Evolutionary conservation across 805 yeast species (phyloP).

Genomic region (Candida nitratophila): DNA sequence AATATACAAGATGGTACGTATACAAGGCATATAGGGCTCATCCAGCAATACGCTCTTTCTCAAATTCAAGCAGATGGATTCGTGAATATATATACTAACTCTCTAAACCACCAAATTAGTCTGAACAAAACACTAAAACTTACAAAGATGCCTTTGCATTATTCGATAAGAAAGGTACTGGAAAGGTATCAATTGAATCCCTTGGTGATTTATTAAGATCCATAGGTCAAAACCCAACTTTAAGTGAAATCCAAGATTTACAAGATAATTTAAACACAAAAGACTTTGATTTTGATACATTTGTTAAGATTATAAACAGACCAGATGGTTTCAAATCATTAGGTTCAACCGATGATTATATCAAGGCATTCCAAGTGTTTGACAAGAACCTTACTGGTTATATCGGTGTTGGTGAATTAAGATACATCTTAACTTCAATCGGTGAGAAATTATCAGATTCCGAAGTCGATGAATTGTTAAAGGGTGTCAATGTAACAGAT

Average conservation of each 20-base stretch:
- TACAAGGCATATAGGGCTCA: background rate
- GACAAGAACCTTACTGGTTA: conserved; percentile 94
- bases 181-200: conserved; percentile 74
- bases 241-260: conserved; percentile 69
- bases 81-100: background rate
- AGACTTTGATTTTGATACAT: conserved; percentile 69
- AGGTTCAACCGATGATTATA: conserved; percentile 88
- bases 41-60: no score
- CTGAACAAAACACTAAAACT: conserved; percentile 26
- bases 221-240: conserved; percentile 96
- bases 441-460: conserved; percentile 89
- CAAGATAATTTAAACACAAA: conserved; percentile 27
- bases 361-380: conserved; percentile 94
- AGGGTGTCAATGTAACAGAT: conserved; percentile 88
- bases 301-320: conserved; percentile 69
- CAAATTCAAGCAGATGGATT: no score
- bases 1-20: conserved; percentile 1
- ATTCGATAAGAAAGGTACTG: conserved; percentile 94
- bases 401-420: conserved; percentile 94
- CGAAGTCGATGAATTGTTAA: conserved; percentile 93
- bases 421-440: conserved; percentile 89
- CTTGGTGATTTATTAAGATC: conserved; percentile 94
- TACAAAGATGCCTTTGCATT: conserved; percentile 93
- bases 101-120: background rate
- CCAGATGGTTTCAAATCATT: conserved; percentile 84